Base-by-base conservation (phyloP, 305 asterid genomes). In the Vinca major region DNA sequence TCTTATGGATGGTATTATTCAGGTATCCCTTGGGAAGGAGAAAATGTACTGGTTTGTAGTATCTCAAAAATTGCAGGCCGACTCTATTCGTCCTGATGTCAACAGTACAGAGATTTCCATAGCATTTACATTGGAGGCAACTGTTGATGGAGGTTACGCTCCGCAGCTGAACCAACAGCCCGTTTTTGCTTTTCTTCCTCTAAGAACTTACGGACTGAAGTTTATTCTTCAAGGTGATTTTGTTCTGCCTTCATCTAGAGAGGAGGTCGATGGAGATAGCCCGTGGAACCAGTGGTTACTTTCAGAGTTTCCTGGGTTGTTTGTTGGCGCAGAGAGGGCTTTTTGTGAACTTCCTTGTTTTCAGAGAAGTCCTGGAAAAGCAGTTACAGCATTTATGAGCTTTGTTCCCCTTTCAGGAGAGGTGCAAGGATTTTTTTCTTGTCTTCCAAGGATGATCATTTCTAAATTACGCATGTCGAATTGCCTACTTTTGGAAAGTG, bases 241-340 rank as follows among this genome's bases (percentile, higher is more conserved):
- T n/a, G n/a, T n/a, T n/a, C n/a, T n/a, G n/a, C n/a, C n/a, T n/a
- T n/a, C n/a, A n/a, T n/a, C n/a, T n/a, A n/a, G n/a, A 75, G 97
- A 93, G 81, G 99, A 91, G 81, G 96, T 93, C 83, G 99, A 93
- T 77, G 89, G 85, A 58, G 83, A 86, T 78, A 93, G 95, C 79
- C 92, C 96, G 11, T 93, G 96, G 99, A 93, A 93, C 80, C 99
- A 93, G 77, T 91, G 96, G 96, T 79, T 93, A 80, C 80, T 91
- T 55, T 87, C 96, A 19, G 91, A 91, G 78, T 85, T 91, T 67
- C 99, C 99, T 53, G 80, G 79, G 77, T 83, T 91, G 79, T 93
- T 93, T 84, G 86, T 89, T 72, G 71, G 75, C 81, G 88, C 99
- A 40, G 84, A 81, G 75, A 84, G 78, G 74, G 80, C 86, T 37